These are phyloP conservation scores for Ceriops decandra DNA, from an alignment of 345 rosid species.

Conservation along the genomic window DNA sequence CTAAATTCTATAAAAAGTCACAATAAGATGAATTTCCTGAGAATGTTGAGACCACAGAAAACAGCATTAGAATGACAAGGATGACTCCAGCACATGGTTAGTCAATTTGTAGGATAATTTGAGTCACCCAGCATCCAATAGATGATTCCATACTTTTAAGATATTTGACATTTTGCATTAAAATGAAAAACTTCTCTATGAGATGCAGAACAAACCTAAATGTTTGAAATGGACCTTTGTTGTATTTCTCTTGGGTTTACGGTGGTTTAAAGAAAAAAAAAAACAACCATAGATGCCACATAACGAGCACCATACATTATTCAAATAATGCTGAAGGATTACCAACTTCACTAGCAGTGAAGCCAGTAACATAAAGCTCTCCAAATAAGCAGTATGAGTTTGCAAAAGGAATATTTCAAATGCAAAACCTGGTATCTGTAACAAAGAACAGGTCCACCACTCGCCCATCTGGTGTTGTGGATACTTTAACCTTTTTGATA, in stretches of 20 bases:
- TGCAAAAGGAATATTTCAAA: constrained; percentile 2
- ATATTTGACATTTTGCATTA: no score
- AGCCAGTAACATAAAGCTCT: not conserved
- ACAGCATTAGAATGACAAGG: no score
- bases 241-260: no score
- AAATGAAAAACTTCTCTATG: no score
- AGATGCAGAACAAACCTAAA: no score
- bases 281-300: not conserved
- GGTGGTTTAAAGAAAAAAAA: not conserved
- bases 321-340: not conserved
- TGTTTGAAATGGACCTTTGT: no score
- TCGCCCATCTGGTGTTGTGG: constrained; percentile 91
- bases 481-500: constrained; percentile 88
- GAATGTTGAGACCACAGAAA: no score
- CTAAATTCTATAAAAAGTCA: not conserved
- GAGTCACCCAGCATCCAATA: no score
- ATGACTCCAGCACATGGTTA: no score
- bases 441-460: constrained; percentile 93
- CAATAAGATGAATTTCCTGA: not conserved
- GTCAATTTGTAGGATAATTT: no score
- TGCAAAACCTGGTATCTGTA: constrained; percentile 80
- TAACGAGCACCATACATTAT: not conserved
- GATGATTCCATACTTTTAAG: no score
- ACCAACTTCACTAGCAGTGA: not conserved
- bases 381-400: not conserved